Evolutionary conservation across 164 flowering plant species (phyloP).

Genomic region (Chimonanthus salicifolius): DNA sequence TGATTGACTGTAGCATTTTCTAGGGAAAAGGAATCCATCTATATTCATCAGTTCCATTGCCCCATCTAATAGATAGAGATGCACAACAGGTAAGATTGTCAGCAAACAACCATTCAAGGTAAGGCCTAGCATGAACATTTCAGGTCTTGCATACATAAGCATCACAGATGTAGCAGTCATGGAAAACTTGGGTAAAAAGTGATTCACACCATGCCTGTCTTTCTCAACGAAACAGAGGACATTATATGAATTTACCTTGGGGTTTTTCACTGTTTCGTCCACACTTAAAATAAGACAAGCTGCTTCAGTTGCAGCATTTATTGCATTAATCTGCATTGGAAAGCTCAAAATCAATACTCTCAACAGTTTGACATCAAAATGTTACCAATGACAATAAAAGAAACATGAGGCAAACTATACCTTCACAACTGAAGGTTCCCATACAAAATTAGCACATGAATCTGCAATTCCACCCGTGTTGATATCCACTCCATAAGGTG

Average conservation of each 20-base stretch:
- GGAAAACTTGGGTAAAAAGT: no score
- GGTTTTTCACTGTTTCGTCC: constrained; percentile 95
- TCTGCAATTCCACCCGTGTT: constrained; percentile 95
- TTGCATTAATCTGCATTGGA: constrained; percentile 77
- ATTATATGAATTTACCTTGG: constrained; percentile 54
- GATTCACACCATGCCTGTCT: neutral
- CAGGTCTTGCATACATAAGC: no score
- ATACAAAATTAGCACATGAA: constrained; percentile 91
- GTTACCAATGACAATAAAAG: neutral
- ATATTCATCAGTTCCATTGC: no score
- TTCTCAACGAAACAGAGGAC: neutral
- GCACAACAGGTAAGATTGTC: no score
- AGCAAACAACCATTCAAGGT: no score
- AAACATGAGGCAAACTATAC: constrained; percentile 25
- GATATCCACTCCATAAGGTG: constrained; percentile 87
- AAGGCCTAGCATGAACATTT: no score
- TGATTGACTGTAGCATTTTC: no score
- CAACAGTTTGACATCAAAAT: neutral
- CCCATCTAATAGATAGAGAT: no score
- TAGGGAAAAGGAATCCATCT: no score
- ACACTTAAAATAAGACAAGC: constrained; percentile 93
- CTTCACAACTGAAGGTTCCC: constrained; percentile 99
- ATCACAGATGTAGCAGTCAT: no score
- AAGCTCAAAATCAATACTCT: neutral
- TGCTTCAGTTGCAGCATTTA: constrained; percentile 97